Evolutionary conservation across 805 yeast species (phyloP), one percentile per base, ranked within the genome.

Genomic region (Yamadazyma kitorensis): DNA sequence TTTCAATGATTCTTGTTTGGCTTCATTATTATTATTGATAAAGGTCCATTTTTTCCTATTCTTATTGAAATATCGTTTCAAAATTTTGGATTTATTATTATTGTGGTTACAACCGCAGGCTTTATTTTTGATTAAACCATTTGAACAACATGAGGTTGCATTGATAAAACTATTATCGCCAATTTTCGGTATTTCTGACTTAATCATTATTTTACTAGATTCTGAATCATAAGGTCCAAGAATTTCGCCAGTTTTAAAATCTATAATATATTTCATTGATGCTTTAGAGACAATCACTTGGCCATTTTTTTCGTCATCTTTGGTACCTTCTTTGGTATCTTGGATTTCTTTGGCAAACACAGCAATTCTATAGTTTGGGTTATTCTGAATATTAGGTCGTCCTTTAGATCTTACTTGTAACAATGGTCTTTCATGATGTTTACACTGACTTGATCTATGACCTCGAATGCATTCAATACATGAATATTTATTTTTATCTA

Each of bases 351-450:
- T 72, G 4, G 80, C 80, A 48, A 69, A 63, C 5, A 78, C 77
- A 7, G 86, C 86, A 10, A 79, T 66, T 31, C 86, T 57, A 40
- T 76, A 79, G 47, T 67, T 61, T 17, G 69, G 68, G 45, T 67
- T 68, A 16, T 66, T 75, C 33, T 72, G 78, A 7, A 78, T 70
- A 17, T 75, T 68, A 0, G 96, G 97, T 29, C 98, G 63, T 1
- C 98, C 98, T 39, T 95, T 74, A n/a, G 86, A 76, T 17, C 96
- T 72, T 9, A 91, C 96, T 49, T 87, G 86, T 9, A 89, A 80
- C 25, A 91, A 65, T 16, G 93, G 86, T 29, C 96, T 70, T 33
- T 74, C 68, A 19, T 83, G 76, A 58, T 91, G 98, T 34, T 76
- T 76, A 57, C 98, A 91, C 36, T 82, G 78, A 1, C 91, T 79